phyloP scores from a whole-genome alignment of 495 filamentous ascomycete genomes.

The Trichoderma parareesei region DNA sequence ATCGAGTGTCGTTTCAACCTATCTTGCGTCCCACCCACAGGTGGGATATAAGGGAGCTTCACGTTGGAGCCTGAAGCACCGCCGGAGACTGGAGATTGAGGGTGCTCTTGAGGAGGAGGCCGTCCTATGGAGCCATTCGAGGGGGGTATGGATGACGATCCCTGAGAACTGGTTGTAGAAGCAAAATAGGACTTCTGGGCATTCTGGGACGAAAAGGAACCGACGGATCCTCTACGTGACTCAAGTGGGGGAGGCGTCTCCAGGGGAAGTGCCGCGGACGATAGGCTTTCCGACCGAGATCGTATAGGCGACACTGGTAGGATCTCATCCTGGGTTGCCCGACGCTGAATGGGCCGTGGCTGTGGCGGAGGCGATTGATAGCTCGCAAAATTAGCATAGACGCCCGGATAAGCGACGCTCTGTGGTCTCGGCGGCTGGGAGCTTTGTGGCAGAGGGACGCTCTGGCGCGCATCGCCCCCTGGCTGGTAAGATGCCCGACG shows the following conservation, averaged over 20 bases:
- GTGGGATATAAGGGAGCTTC: background rate
- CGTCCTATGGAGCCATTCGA: background rate
- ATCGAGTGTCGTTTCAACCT: background rate
- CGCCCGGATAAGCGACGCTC: background rate
- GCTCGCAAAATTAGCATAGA: slow-evolving; percentile 9
- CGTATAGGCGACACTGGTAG: slow-evolving; percentile 5
- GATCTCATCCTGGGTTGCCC: background rate
- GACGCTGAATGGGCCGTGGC: background rate
- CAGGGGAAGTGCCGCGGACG: background rate
- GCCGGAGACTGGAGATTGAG: background rate
- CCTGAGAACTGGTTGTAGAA: background rate
- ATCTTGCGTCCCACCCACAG: background rate
- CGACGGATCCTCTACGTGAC: background rate
- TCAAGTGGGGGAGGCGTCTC: background rate
- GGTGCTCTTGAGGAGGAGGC: background rate
- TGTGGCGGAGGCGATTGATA: background rate
- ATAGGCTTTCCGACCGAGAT: background rate
- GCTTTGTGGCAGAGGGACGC: background rate
- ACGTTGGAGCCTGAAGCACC: background rate
- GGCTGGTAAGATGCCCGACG: background rate
- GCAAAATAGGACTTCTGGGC: background rate
- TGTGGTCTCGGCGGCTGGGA: background rate
- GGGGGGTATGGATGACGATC: background rate
- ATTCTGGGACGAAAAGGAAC: background rate
- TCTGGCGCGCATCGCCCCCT: background rate